A percentile compares a stretch with the other conserved stretches of the same genome.
These are phyloP conservation scores for Coix lacrymajobi DNA, from an alignment of 176 grass and related monocot genomes.

Conservation along the genomic window DNA sequence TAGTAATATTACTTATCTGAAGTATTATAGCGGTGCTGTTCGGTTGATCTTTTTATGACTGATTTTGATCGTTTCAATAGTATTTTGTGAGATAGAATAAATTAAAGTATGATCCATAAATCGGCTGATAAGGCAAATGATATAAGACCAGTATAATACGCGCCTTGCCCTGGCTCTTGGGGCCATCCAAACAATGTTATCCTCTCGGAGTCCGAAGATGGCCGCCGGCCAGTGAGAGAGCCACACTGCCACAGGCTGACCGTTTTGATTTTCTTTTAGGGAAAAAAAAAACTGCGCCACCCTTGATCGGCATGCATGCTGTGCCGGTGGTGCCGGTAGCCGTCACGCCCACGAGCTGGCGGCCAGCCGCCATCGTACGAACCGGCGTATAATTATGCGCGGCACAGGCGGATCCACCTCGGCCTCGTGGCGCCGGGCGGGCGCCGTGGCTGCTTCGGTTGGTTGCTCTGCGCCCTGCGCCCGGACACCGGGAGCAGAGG, in stretches of 20 bases:
- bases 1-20: too few relatives aligned
- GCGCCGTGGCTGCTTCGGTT: not conserved
- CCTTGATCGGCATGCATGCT: not conserved
- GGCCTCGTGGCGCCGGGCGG: slow-evolving; percentile 10
- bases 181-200: slow-evolving; percentile 16
- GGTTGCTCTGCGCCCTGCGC: slow-evolving; percentile 13
- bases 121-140: too few relatives aligned
- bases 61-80: too few relatives aligned
- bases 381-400: slow-evolving; percentile 12
- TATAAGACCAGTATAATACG: not conserved
- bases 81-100: too few relatives aligned
- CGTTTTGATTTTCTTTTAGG: not conserved
- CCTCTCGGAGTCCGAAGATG: slow-evolving; percentile 15
- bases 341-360: slow-evolving; percentile 24
- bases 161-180: not conserved
- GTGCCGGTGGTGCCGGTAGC: slow-evolving; percentile 14
- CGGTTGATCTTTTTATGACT: too few relatives aligned
- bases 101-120: too few relatives aligned
- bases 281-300: not conserved
- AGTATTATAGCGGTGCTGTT: too few relatives aligned
- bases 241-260: not conserved
- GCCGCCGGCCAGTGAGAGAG: not conserved
- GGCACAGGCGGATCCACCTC: slow-evolving; percentile 34
- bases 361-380: slow-evolving; percentile 17
- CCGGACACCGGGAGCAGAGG: slow-evolving; percentile 26